These are phyloP conservation scores for Tricholomella constricta DNA, from an alignment of 768 basidiomycete species.

Conservation along the genomic window DNA sequence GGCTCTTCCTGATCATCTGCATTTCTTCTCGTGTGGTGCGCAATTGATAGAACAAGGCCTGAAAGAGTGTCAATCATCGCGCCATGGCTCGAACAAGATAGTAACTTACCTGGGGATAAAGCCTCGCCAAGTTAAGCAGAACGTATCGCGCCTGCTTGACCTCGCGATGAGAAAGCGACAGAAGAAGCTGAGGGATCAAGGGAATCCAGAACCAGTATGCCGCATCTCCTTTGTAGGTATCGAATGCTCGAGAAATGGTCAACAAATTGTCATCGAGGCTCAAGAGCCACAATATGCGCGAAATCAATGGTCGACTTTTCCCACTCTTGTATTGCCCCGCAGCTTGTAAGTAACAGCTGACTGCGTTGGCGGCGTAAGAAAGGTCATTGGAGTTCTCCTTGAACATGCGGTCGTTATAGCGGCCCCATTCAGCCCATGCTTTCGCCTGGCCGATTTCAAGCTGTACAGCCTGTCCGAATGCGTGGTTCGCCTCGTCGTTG, in stretches of 20 bases:
- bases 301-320: slow-evolving; percentile 89
- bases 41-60: slow-evolving; percentile 96
- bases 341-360: slow-evolving; percentile 97
- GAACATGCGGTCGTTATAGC: slow-evolving; percentile 91
- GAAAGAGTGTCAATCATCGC: slow-evolving; percentile 11
- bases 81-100: neutral
- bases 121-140: slow-evolving; percentile 85
- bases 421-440: slow-evolving; percentile 99
- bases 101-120: slow-evolving; percentile 82
- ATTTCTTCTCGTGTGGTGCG: slow-evolving; percentile 65
- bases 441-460: slow-evolving; percentile 94
- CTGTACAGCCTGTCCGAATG: slow-evolving; percentile 95
- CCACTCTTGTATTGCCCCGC: slow-evolving; percentile 93
- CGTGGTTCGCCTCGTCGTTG: slow-evolving; percentile 85
- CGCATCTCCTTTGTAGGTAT: slow-evolving; percentile 94
- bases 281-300: slow-evolving; percentile 94
- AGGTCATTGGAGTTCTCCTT: slow-evolving; percentile 79
- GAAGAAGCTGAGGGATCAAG: slow-evolving; percentile 89
- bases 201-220: slow-evolving; percentile 99
- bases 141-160: slow-evolving; percentile 91
- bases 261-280: slow-evolving; percentile 82
- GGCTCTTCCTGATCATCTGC: slow-evolving; percentile 41
- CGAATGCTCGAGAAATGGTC: slow-evolving; percentile 80
- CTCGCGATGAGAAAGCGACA: slow-evolving; percentile 89
- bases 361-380: slow-evolving; percentile 82